Conservation (phyloP, 768 basidiomycete species). For the Rhizopogon roseolus region DNA sequence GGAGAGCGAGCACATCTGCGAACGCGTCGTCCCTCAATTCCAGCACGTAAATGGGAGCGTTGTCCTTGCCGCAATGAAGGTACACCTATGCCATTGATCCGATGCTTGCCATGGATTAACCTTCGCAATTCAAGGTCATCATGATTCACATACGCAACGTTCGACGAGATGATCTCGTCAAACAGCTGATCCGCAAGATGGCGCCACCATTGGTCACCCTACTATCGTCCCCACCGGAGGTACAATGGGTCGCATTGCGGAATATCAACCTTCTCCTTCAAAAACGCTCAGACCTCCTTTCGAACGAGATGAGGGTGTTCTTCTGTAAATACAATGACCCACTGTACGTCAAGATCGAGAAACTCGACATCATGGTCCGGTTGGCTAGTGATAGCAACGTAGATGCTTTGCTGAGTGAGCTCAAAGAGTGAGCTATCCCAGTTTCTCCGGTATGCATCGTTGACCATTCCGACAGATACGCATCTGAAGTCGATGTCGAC, state of each 20-base stretch:
- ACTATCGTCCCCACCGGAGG: constrained; percentile 93
- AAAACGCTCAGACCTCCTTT: constrained; percentile 83
- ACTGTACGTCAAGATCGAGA: constrained; percentile 97
- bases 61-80: constrained; percentile 95
- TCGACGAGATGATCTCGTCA: constrained; percentile 74
- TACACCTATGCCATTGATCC: constrained; percentile 23
- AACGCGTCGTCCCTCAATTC: constrained; percentile 96
- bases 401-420: constrained; percentile 89
- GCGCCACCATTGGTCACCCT: constrained; percentile 94
- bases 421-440: constrained; percentile 74
- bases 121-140: constrained; percentile 57
- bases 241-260: constrained; percentile 96
- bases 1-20: constrained; percentile 98
- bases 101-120: neutral
- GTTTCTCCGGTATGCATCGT: neutral
- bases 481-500: constrained; percentile 97
- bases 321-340: constrained; percentile 99
- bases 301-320: constrained; percentile 97
- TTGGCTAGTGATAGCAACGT: constrained; percentile 89
- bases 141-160: constrained; percentile 95
- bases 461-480: constrained; percentile 54
- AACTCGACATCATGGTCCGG: constrained; percentile 97
- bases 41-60: constrained; percentile 97
- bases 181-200: constrained; percentile 91
- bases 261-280: constrained; percentile 97